Conservation (phyloP, 441 rosid species). For the Syzygium malaccense region DNA sequence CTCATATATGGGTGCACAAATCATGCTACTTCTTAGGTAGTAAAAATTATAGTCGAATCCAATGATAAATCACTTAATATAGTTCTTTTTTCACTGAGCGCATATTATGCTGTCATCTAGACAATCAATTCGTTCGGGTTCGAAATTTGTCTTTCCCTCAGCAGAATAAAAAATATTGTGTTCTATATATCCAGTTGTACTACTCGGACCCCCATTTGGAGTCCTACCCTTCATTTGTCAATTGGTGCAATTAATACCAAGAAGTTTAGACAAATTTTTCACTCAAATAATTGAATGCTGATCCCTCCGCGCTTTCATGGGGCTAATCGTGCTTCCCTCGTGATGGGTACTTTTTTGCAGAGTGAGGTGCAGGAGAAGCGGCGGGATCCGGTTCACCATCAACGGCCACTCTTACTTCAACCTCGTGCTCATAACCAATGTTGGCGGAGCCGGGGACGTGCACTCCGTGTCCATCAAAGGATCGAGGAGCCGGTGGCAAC, state of each 20-base stretch:
- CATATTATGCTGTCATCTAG: neutral
- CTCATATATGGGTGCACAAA: neutral
- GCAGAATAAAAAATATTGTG: neutral
- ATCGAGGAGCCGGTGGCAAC: constrained; percentile 12
- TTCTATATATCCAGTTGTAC: neutral
- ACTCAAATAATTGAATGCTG: neutral
- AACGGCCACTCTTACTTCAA: constrained; percentile 16
- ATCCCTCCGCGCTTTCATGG: neutral
- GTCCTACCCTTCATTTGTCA: neutral
- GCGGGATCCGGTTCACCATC: constrained; percentile 12
- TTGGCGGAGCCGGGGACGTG: constrained; percentile 12
- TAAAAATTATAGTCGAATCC: neutral
- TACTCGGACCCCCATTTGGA: neutral
- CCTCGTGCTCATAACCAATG: constrained; percentile 12
- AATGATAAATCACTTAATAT: neutral
- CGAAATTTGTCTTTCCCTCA: neutral
- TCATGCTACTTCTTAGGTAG: neutral
- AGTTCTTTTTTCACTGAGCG: neutral
- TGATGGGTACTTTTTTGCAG: neutral
- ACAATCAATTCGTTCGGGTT: neutral
- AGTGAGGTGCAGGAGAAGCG: constrained; percentile 10
- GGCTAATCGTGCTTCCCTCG: neutral
- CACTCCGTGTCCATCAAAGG: constrained; percentile 12
- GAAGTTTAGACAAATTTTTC: neutral
- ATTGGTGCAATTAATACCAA: neutral